Percentiles rank a stretch among this genome's conserved stretches.
Conservation (phyloP, 352 stramenopile genomes). For the Plasmopara viticola region DNA sequence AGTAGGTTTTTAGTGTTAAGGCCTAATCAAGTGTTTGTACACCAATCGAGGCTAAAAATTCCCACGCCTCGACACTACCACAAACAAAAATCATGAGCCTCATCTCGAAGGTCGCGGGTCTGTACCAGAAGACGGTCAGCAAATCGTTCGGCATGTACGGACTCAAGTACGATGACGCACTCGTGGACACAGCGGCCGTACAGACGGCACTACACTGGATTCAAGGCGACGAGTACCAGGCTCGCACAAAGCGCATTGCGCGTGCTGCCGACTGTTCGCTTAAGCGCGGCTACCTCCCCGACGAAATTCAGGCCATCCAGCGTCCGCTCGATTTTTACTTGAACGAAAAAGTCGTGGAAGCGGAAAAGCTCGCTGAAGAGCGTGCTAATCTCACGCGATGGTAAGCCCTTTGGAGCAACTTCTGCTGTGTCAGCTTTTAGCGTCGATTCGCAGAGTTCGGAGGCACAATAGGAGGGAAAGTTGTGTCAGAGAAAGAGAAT, state of each 20-base stretch:
- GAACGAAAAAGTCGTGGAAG: conserved; percentile 41
- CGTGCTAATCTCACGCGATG: conserved; percentile 75
- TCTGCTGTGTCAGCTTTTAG: neutral
- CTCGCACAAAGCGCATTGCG: conserved; percentile 73
- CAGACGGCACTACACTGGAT: conserved; percentile 80
- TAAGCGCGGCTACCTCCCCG: conserved; percentile 80
- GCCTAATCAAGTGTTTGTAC: too few relatives aligned
- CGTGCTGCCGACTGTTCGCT: conserved; percentile 77
- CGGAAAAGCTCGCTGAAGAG: conserved; percentile 60
- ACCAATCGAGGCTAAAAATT: too few relatives aligned
- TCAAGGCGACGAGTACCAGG: conserved; percentile 64
- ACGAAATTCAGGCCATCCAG: conserved; percentile 85
- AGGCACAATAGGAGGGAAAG: too few relatives aligned
- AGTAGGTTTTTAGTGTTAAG: too few relatives aligned
- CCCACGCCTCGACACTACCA: neutral
- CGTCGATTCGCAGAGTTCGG: too few relatives aligned
- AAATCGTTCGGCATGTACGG: conserved; percentile 77
- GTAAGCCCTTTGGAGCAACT: conserved; percentile 32
- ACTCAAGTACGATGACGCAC: conserved; percentile 83
- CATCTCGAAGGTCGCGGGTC: conserved; percentile 47
- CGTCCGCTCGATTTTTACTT: conserved; percentile 75
- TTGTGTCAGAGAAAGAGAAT: too few relatives aligned
- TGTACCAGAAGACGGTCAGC: conserved; percentile 83
- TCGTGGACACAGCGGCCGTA: conserved; percentile 76
- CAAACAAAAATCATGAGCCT: conserved; percentile 30